phyloP scores from a whole-genome alignment of 129 eudicot species.

The Artemisia argyi region DNA sequence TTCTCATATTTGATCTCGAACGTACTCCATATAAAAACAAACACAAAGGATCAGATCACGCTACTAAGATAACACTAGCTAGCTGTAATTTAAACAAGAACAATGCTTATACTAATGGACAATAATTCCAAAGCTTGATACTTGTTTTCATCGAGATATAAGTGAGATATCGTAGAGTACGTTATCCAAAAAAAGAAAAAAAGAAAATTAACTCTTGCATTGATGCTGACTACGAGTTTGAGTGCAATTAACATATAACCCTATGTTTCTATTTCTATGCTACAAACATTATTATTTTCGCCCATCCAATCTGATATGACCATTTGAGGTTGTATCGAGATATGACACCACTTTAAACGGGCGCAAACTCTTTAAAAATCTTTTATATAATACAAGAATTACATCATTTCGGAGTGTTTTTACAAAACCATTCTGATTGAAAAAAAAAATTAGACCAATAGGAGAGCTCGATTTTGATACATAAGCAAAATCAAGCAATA shows the following conservation, averaged over 20 bases:
- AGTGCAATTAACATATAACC: slow-evolving; percentile 14
- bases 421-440: too few species aligned
- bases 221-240: slow-evolving; percentile 17
- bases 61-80: not conserved
- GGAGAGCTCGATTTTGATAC: too few species aligned
- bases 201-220: not conserved
- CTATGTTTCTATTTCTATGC: not conserved
- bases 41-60: not conserved
- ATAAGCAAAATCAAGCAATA: too few species aligned
- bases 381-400: too few species aligned
- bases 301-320: slow-evolving; percentile 28
- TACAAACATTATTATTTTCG: slow-evolving; percentile 19
- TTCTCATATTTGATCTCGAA: not conserved
- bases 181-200: not conserved
- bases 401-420: too few species aligned
- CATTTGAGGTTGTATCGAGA: too few species aligned
- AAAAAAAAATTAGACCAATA: too few species aligned
- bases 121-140: slow-evolving; percentile 15
- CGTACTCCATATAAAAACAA: not conserved
- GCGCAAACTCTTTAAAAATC: too few species aligned
- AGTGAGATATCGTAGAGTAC: not conserved
- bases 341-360: too few species aligned
- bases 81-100: slow-evolving; percentile 17
- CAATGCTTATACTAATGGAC: slow-evolving; percentile 20
- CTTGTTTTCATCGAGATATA: slow-evolving; percentile 19